Evolutionary conservation across 768 basidiomycete genomes (phyloP), one percentile per base, ranked within the genome.

Genomic region (Tephrocybe sp.): DNA sequence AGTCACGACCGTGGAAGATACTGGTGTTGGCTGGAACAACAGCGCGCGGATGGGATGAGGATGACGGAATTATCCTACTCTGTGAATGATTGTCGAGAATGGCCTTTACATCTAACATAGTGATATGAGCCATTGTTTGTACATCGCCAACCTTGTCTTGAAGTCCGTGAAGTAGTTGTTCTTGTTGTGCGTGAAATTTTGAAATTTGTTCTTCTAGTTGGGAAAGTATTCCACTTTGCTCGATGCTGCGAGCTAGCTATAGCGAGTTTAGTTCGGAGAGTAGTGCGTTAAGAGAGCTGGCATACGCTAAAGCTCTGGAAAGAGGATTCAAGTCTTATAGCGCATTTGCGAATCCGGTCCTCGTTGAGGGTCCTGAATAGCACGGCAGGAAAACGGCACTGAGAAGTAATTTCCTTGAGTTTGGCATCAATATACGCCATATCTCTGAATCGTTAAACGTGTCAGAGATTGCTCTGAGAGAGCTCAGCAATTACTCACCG

Each of bases 1-100:
- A 0, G 73, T 68, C n/a, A 68, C 64, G 62, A 9, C 64, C 64
- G 39, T 50, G 26, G 32, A 64, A 60, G 14, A 62, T 53, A 21
- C 24, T 23, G 3, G 62, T 54, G 17, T 57, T 62, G 6, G 53
- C 23, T 1, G 56, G 55, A 0, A 53, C 41, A 1, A 20, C 15
- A 38, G 46, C 37, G 18, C 55, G 46, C 4, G 43, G 17, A 21
- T 14, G 2, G 20, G 11, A 18, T 9, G 36, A 38, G 11, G 25
- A 17, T 3, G 17, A 12, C 14, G n/a, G 3, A 1, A 3, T 28
- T 3, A 37, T 23, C 12, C 34, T 5, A 18, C 26, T 39, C 21
- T 44, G 33, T 3, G 45, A 10, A n/a, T n/a, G n/a, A n/a, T n/a
- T n/a, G n/a, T n/a, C n/a, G 3, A 55, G 26, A 3, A 51, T 43